Evolutionary conservation across 805 yeast genomes (phyloP).

Genomic region (Grigorovia transvaalensis): DNA sequence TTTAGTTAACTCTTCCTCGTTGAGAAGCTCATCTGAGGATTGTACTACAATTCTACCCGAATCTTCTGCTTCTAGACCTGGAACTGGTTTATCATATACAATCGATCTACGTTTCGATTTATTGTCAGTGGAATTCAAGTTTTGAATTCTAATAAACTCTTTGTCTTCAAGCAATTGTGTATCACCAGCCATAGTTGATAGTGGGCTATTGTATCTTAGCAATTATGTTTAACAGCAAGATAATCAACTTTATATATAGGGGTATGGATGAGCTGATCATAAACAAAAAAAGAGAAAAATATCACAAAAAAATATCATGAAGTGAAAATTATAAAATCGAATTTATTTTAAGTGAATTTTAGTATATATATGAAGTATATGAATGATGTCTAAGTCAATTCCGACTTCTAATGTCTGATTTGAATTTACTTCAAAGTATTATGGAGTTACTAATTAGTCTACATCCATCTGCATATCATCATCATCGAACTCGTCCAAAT

Average conservation of each 20-base stretch:
- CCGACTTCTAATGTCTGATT: too few species aligned
- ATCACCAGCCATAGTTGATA: neutral
- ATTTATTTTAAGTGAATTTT: too few species aligned
- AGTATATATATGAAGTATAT: too few species aligned
- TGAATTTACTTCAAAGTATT: too few species aligned
- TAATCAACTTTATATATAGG: neutral
- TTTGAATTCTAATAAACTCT: conserved; percentile 17
- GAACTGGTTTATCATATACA: conserved; percentile 6
- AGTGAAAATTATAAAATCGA: too few species aligned
- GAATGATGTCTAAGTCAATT: too few species aligned
- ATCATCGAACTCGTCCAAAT: conserved; percentile 23
- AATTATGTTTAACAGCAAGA: neutral
- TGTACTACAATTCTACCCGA: neutral
- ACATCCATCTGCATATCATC: conserved; percentile 15
- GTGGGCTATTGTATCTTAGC: neutral
- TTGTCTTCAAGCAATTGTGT: conserved; percentile 16
- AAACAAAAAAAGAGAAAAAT: too few species aligned
- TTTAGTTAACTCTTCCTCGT: neutral
- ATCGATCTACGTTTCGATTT: conserved; percentile 10
- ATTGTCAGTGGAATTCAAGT: conserved; percentile 14
- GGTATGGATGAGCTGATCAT: too few species aligned
- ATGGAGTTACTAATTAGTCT: conserved; percentile 1
- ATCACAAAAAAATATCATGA: too few species aligned
- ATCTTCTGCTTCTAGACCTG: neutral
- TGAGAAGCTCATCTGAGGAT: neutral